Evolutionary conservation across 2,329 filamentous ascomycete genomes (phyloP), one percentile per base, ranked within the genome.

Genomic region (Alternaria alternata): DNA sequence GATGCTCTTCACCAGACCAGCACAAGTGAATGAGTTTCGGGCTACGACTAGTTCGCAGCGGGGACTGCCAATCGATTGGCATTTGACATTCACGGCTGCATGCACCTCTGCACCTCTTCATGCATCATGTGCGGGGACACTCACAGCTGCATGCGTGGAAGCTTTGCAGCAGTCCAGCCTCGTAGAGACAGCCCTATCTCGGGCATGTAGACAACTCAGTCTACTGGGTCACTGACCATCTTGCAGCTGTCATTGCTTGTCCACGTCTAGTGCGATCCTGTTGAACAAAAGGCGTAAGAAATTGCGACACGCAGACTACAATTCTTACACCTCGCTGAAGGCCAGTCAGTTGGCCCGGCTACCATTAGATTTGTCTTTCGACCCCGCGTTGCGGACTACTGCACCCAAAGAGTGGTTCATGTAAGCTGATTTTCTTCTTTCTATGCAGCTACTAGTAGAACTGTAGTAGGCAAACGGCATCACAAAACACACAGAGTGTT

Each of bases 81-180:
- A 36, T 36, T 34, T 36, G 46, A 9, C 39, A 12, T 12, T 28
- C 22, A 30, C 7, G 9, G 24, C 24, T 46, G 26, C 24, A 28
- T 8, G 43, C 43, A 46, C 43, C 34, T 30, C 30, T 51, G 47
- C 47, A 51, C 47, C 22, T 51, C 46, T n/a, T 34, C 46, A 47
- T 34, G 46, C 44, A 32, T 34, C 44, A 30, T 30, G 28, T 18
- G 44, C 20, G 44, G 18, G 44, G 28, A 28, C n/a, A 34, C 34
- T n/a, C 32, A n/a, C 34, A 22, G 28, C 44, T 20, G 44, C 44
- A 48, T 34, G 18, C 14, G 28, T 34, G 14, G 12, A 2, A 34
- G 44, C 43, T 24, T 1, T 1, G 44, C 28, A 28, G 44, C 16
- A 6, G 12, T 14, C 32, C 32, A 36, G 6, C 32, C 1, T 36